Evolutionary conservation across 306 rosid species (phyloP).

Genomic region (Quercus dentata): DNA sequence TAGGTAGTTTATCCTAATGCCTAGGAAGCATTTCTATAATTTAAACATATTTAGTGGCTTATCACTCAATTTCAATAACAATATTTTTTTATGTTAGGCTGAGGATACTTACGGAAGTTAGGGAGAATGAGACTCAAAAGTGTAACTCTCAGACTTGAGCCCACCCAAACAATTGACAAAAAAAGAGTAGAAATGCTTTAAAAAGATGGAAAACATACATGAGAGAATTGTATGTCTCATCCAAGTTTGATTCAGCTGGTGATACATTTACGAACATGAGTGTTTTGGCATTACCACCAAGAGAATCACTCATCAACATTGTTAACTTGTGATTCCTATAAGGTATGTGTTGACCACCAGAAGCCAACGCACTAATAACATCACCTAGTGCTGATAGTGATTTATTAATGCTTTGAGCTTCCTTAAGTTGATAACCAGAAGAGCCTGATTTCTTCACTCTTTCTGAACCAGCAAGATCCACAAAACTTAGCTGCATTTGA

Average conservation of each 20-base stretch:
- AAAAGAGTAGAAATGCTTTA: not conserved
- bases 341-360: conserved; percentile 88
- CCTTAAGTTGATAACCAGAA: conserved; percentile 79
- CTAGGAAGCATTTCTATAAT: not conserved
- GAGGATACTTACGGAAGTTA: too few species aligned
- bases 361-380: conserved; percentile 83
- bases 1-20: too few species aligned
- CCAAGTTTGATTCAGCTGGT: conserved; percentile 81
- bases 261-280: conserved; percentile 96
- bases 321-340: conserved; percentile 93
- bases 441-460: conserved; percentile 95
- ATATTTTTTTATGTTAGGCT: too few species aligned
- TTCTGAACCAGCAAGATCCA: conserved; percentile 98
- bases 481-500: conserved; percentile 76
- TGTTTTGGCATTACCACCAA: conserved; percentile 95
- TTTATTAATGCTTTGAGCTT: conserved; percentile 97
- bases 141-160: not conserved
- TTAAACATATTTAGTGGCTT: not conserved
- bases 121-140: not conserved
- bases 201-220: conserved; percentile 43
- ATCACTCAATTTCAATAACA: not conserved
- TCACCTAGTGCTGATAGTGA: conserved; percentile 96
- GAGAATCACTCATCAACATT: conserved; percentile 97
- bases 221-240: conserved; percentile 88
- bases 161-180: not conserved